These are phyloP conservation scores for Parietaria judaica DNA, from an alignment of 306 rosid genomes.

Conservation along the genomic window DNA sequence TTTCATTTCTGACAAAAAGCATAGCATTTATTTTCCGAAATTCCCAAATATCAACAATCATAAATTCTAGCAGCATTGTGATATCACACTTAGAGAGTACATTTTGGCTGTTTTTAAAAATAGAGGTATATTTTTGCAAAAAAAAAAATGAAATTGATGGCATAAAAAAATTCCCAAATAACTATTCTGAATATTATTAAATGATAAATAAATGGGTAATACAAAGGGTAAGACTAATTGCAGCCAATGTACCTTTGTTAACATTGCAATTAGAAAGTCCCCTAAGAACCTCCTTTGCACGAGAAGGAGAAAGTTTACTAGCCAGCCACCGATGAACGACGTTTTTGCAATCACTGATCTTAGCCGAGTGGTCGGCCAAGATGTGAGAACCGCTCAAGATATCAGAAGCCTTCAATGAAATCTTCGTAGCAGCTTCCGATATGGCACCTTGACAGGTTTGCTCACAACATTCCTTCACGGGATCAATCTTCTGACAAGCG, in stretches of 20 bases:
- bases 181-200: no score
- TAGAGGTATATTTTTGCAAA: no score
- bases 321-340: slow-evolving; percentile 86
- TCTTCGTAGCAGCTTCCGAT: slow-evolving; percentile 70
- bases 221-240: no score
- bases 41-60: no score
- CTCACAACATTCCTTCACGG: slow-evolving; percentile 80
- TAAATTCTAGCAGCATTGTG: no score
- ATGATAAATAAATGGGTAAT: no score
- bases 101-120: no score
- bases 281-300: slow-evolving; percentile 73
- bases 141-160: no score
- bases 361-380: slow-evolving; percentile 44
- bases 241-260: slow-evolving; percentile 43
- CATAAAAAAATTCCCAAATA: no score
- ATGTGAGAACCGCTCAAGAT: slow-evolving; percentile 42
- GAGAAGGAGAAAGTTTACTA: slow-evolving; percentile 68
- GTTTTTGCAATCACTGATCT: slow-evolving; percentile 60
- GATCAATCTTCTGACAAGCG: slow-evolving; percentile 78
- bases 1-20: no score
- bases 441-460: slow-evolving; percentile 81
- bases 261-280: slow-evolving; percentile 81
- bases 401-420: slow-evolving; percentile 63
- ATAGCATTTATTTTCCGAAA: no score
- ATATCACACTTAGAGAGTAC: no score